Base-by-base conservation (phyloP, 2,329 filamentous ascomycete genomes). In the Rosellinia necatrix region DNA sequence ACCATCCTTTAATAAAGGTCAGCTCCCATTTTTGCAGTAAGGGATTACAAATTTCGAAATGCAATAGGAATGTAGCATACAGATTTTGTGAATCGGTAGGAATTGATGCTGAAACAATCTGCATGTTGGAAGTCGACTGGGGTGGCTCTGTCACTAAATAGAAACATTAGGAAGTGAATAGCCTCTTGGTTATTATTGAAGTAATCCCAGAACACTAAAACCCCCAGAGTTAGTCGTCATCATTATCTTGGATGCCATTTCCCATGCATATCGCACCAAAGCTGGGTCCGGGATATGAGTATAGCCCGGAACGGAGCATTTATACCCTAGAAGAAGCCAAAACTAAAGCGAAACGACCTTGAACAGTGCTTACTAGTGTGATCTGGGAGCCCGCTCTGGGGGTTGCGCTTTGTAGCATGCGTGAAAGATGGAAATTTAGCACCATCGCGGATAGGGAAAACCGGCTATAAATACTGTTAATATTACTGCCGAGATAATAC, bases 131-230 rank as follows among this genome's bases (percentile, higher is more conserved):
- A 59, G 1, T 79, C 81, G 1, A 71, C 69, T 0, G 81, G 81
- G 3, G 76, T 79, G 7, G 78, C 78, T 2, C 78, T 74, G 29
- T 80, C 70, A 25, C 76, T 73, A 57, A 84, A 82, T 1, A 84
- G 67, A 21, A 76, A 73, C 77, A 84, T 80, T 42, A 82, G 61
- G 9, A 73, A 74, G 63, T 85, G 81, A 0, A 78, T 75, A 3
- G 75, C 73, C 66, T 82, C 78, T 15, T 74, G 77, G 49, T 80
- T 81, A 44, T 71, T 66, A 7, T 63, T 49, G 56, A 65, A 63
- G 51, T 64, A 67, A 32, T 67, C 65, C 65, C 65, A 67, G 47
- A 67, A 67, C 61, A 65, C 38, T 42, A 2, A 6, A 42, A 25
- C 6, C 6, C n/a, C 25, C 9, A 4, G 3, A 24, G 19, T 50